Percentiles rank a stretch among this genome's conserved stretches.
Evolutionary conservation across 805 yeast genomes (phyloP).

Genomic region (Metschnikowia anglica): DNA sequence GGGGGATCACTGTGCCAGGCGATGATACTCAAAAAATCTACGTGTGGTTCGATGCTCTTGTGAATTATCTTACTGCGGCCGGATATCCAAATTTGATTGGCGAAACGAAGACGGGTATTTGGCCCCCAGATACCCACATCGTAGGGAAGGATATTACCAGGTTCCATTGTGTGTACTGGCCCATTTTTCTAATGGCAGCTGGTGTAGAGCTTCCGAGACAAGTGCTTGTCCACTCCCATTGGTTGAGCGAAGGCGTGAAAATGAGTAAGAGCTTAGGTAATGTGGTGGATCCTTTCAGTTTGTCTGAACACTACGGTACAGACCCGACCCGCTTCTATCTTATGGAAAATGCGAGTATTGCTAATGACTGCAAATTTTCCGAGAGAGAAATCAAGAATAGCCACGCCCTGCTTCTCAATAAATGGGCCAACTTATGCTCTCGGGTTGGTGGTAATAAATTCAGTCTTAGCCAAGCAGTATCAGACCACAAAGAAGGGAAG

Average conservation of each 20-base stretch:
- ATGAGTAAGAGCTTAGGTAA: conserved; percentile 94
- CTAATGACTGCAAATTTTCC: conserved; percentile 76
- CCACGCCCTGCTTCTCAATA: conserved; percentile 71
- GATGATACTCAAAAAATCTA: conserved; percentile 78
- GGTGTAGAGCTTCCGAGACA: conserved; percentile 66
- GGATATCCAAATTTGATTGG: conserved; percentile 43
- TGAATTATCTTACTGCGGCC: conserved; percentile 75
- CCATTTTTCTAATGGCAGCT: conserved; percentile 84
- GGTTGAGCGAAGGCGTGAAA: conserved; percentile 85
- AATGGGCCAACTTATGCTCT: conserved; percentile 75
- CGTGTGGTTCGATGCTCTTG: conserved; percentile 96
- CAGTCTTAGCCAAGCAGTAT: conserved; percentile 48
- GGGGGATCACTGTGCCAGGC: conserved; percentile 91
- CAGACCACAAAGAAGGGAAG: conserved; percentile 21
- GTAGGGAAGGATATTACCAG: conserved; percentile 89
- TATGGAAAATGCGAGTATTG: conserved; percentile 71
- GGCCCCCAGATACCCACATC: conserved; percentile 73
- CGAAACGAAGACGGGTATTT: conserved; percentile 28
- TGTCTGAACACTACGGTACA: conserved; percentile 61
- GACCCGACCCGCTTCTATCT: conserved; percentile 75
- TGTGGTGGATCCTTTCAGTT: conserved; percentile 85
- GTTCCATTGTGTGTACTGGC: conserved; percentile 95
- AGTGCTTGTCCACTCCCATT: conserved; percentile 88
- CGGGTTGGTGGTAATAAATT: conserved; percentile 75
- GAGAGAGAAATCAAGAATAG: conserved; percentile 51